phyloP scores from a whole-genome alignment of 1,139 yeast genomes.

The Wickerhamomyces sp. region DNA sequence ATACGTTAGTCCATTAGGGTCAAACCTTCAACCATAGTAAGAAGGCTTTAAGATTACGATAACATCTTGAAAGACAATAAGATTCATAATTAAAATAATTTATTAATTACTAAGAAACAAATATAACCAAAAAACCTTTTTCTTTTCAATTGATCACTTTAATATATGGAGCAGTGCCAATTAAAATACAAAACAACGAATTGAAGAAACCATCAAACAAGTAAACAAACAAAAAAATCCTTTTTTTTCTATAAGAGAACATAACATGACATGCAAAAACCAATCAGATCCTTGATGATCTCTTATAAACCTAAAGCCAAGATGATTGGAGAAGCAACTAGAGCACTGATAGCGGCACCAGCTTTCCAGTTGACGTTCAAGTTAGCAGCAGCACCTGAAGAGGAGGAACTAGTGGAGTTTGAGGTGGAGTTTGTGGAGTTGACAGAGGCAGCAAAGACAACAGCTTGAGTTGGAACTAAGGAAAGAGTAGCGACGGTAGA shows the following conservation, averaged over 20 bases:
- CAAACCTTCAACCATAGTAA: too few species aligned
- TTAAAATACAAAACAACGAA: neutral
- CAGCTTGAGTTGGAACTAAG: conserved; percentile 20
- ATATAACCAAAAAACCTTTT: too few species aligned
- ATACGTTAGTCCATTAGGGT: too few species aligned
- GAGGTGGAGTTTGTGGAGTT: conserved; percentile 1
- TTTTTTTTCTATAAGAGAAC: neutral
- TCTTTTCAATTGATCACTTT: neutral
- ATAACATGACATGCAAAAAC: neutral
- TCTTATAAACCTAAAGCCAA: conserved; percentile 18
- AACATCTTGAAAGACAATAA: too few species aligned
- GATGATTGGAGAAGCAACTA: conserved; percentile 22
- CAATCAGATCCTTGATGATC: neutral
- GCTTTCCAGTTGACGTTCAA: conserved; percentile 22
- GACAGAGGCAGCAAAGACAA: conserved; percentile 23
- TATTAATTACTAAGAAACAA: too few species aligned
- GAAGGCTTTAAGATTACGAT: too few species aligned
- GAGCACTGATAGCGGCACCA: conserved; percentile 23
- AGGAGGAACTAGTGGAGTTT: conserved; percentile 3
- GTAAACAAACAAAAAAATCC: neutral
- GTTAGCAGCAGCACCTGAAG: neutral
- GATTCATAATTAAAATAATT: too few species aligned
- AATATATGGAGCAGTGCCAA: neutral
- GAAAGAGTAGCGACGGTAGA: conserved; percentile 6
- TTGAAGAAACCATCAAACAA: neutral